These are phyloP conservation scores for Niebla homalea DNA, from an alignment of 495 filamentous ascomycete genomes.

Conservation along the genomic window DNA sequence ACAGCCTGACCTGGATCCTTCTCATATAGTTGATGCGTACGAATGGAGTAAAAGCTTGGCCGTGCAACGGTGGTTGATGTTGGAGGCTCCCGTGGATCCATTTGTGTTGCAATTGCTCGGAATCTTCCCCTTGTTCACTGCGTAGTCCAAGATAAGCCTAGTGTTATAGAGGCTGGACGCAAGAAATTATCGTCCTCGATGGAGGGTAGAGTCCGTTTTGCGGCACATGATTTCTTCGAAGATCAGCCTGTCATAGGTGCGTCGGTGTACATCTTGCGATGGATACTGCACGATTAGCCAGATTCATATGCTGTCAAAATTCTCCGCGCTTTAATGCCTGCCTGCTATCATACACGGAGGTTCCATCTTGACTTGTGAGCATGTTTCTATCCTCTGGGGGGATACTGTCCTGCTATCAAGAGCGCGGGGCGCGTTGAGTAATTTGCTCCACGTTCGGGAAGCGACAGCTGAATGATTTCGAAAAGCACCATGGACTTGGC, in stretches of 20 bases:
- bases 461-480: too few relatives aligned
- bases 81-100: slow-evolving; percentile 22
- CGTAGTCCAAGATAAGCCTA: slow-evolving; percentile 41
- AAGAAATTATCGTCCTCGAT: slow-evolving; percentile 26
- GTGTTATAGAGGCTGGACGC: slow-evolving; percentile 27
- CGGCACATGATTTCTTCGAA: slow-evolving; percentile 38
- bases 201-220: slow-evolving; percentile 27
- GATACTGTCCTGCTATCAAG: slow-evolving; percentile 32
- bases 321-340: slow-evolving; percentile 25
- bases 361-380: slow-evolving; percentile 36
- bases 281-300: slow-evolving; percentile 35
- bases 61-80: slow-evolving; percentile 24
- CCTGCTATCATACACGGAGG: slow-evolving; percentile 22
- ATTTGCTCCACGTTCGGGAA: neutral
- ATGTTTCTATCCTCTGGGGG: slow-evolving; percentile 34
- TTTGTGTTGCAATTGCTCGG: slow-evolving; percentile 18
- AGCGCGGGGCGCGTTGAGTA: slow-evolving; percentile 26
- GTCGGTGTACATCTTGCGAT: slow-evolving; percentile 35
- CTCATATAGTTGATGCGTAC: slow-evolving; percentile 30
- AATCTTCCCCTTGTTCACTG: slow-evolving; percentile 18
- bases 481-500: too few relatives aligned
- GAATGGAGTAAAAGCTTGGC: slow-evolving; percentile 31
- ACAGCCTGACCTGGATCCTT: slow-evolving; percentile 37
- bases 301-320: slow-evolving; percentile 29
- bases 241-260: slow-evolving; percentile 32